Percentiles rank a stretch among this genome's conserved stretches.
phyloP scores from a whole-genome alignment of 1,139 yeast genomes.

The Sugiyamaella japonica region DNA sequence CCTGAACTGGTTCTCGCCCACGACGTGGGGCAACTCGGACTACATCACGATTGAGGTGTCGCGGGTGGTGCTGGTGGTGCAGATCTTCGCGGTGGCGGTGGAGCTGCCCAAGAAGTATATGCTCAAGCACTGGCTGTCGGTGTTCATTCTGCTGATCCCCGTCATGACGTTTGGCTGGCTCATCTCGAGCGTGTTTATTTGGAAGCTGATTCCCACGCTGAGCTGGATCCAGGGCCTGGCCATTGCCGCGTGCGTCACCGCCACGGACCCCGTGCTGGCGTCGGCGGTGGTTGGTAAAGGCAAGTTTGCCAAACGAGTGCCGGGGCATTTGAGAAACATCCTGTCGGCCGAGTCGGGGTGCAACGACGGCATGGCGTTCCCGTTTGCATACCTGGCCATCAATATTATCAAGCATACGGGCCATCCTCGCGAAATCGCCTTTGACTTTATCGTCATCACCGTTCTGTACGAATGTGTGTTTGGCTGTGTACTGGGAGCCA shows the following conservation, averaged over 20 bases:
- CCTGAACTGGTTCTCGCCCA: constrained; percentile 82
- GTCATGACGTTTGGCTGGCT: constrained; percentile 97
- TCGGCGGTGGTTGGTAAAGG: constrained; percentile 99
- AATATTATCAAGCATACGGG: constrained; percentile 68
- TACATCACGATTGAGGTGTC: constrained; percentile 84
- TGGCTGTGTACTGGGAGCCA: constrained; percentile 76
- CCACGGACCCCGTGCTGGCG: constrained; percentile 96
- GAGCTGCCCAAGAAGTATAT: constrained; percentile 93
- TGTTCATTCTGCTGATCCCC: constrained; percentile 74
- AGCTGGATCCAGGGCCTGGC: constrained; percentile 73
- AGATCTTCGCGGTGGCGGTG: constrained; percentile 96
- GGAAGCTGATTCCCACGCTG: constrained; percentile 82
- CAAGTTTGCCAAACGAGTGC: constrained; percentile 94
- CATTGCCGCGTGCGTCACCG: constrained; percentile 91
- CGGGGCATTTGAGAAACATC: constrained; percentile 90
- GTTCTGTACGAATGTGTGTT: constrained; percentile 84
- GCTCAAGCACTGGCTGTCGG: constrained; percentile 87
- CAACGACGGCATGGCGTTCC: constrained; percentile 98
- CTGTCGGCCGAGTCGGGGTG: constrained; percentile 95
- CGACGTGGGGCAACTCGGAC: constrained; percentile 89
- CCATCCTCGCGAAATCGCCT: constrained; percentile 65
- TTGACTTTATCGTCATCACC: constrained; percentile 81
- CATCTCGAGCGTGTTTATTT: constrained; percentile 78
- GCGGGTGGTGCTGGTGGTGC: constrained; percentile 84
- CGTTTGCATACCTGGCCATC: constrained; percentile 78